Evolutionary conservation across 352 stramenopile species (phyloP).

Genomic region (Phytopythium montanum): DNA sequence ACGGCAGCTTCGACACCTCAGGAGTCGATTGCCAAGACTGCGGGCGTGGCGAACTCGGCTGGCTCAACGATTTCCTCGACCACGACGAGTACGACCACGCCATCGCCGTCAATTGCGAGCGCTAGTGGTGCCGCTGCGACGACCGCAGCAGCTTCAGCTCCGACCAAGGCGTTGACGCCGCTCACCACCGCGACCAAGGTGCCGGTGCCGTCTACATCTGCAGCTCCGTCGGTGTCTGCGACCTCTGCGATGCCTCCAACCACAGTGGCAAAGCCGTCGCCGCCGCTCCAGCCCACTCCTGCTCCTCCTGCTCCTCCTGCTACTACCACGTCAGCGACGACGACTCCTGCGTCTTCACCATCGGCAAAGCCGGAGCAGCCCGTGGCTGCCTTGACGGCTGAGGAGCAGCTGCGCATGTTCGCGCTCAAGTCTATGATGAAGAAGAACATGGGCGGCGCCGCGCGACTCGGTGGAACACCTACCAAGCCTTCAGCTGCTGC

Average conservation of each 20-base stretch:
- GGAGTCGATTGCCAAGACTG: not conserved
- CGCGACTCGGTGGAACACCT: constrained; percentile 17
- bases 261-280: not conserved
- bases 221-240: constrained; percentile 2
- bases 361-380: constrained; percentile 9
- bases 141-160: not conserved
- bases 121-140: not conserved
- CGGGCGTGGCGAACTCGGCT: not conserved
- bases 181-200: constrained; percentile 10
- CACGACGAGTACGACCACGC: not conserved
- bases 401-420: constrained; percentile 64
- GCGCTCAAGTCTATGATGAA: constrained; percentile 72
- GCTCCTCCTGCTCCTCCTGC: not conserved
- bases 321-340: constrained; percentile 11
- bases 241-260: not conserved
- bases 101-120: not conserved
- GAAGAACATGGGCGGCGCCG: constrained; percentile 25
- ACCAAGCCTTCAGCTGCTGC: constrained; percentile 16
- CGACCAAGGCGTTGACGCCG: constrained; percentile 6
- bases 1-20: not conserved
- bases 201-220: constrained; percentile 13
- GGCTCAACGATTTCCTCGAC: not conserved
- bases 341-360: constrained; percentile 13
- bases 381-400: constrained; percentile 25
- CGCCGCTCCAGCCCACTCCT: not conserved